A percentile compares a stretch with the other conserved stretches of the same genome.
phyloP scores from a whole-genome alignment of 2,329 filamentous ascomycete species.

The Aspergillus niger region DNA sequence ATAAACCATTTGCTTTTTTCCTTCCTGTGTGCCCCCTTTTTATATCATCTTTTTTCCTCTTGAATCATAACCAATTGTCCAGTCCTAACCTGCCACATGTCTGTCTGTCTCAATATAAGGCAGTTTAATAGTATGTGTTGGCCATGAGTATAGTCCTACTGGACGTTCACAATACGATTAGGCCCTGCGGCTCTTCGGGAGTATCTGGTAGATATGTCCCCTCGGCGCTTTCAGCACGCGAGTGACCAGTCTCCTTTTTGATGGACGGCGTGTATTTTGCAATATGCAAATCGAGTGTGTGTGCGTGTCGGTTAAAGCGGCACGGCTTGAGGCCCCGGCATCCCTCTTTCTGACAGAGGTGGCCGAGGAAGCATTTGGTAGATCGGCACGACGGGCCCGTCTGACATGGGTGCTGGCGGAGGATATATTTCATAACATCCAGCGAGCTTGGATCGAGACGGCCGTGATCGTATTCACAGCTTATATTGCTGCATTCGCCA shows the following conservation, averaged over 20 bases:
- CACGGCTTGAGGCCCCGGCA: conserved; percentile 36
- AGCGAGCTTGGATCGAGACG: conserved; percentile 43
- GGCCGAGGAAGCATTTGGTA: conserved; percentile 50
- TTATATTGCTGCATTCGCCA: conserved; percentile 39
- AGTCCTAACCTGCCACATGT: neutral
- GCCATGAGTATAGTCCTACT: neutral
- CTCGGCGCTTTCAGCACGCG: neutral
- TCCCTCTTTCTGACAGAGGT: conserved; percentile 41
- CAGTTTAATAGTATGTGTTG: neutral
- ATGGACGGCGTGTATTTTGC: neutral
- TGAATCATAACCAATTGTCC: too few species aligned
- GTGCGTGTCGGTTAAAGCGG: conserved; percentile 31
- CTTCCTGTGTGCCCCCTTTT: too few species aligned
- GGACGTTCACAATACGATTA: neutral
- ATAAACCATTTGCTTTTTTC: too few species aligned
- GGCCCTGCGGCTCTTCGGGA: neutral
- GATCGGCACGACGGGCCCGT: conserved; percentile 45
- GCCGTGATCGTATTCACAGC: conserved; percentile 51
- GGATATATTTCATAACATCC: conserved; percentile 49
- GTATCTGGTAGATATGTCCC: neutral
- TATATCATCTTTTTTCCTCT: too few species aligned
- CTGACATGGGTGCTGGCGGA: conserved; percentile 48
- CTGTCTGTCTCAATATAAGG: neutral
- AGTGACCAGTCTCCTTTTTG: neutral
- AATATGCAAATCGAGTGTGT: conserved; percentile 25